A percentile compares a stretch with the other conserved stretches of the same genome.
Evolutionary conservation across 805 yeast species (phyloP).

Genomic region (Maudiozyma saulgeensis): DNA sequence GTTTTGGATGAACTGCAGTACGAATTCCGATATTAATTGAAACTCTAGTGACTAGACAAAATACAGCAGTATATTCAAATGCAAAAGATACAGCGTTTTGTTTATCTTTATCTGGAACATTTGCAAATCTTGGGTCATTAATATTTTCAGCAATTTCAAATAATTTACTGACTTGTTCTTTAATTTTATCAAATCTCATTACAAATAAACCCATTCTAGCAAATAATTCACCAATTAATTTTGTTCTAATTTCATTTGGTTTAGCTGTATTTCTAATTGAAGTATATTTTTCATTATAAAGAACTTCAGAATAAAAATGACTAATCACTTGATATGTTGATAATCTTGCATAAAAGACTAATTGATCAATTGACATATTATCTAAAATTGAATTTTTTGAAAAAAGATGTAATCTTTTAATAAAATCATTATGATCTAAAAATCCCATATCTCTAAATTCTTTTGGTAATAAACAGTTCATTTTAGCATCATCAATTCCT

Average conservation of each 20-base stretch:
- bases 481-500: conserved; percentile 12
- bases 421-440: conserved; percentile 14
- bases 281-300: conserved; percentile 20
- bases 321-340: conserved; percentile 11
- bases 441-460: conserved; percentile 20
- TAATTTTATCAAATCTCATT: conserved; percentile 10
- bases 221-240: conserved; percentile 15
- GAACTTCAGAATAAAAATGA: conserved; percentile 16
- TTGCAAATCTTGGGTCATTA: background rate
- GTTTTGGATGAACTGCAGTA: conserved; percentile 7
- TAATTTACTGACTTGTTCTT: conserved; percentile 12
- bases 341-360: conserved; percentile 16
- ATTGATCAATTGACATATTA: conserved; percentile 7
- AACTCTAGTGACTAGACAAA: conserved; percentile 6
- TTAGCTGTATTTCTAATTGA: conserved; percentile 20
- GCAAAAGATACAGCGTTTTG: background rate
- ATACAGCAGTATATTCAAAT: background rate
- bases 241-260: conserved; percentile 11
- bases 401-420: conserved; percentile 7
- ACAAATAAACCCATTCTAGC: conserved; percentile 9
- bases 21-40: conserved; percentile 10
- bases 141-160: conserved; percentile 9
- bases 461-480: conserved; percentile 21
- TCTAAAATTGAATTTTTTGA: conserved; percentile 6
- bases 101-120: background rate